phyloP scores from a whole-genome alignment of 495 filamentous ascomycete species.

The Penicillium macrosclerotiorum region DNA sequence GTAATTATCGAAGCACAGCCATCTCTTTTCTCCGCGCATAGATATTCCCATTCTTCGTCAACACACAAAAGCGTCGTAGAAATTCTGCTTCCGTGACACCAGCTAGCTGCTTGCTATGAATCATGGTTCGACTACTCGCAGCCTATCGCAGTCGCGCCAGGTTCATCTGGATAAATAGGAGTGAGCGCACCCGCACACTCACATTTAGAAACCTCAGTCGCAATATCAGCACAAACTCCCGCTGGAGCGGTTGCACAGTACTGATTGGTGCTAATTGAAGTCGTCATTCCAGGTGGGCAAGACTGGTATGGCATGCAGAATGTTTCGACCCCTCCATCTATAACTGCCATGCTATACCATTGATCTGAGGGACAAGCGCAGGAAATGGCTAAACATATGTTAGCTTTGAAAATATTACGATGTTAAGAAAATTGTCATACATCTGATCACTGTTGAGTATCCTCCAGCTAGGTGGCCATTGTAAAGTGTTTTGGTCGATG shows the following conservation, averaged over 20 bases:
- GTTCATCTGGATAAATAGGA: conserved; percentile 18
- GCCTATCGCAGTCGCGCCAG: conserved; percentile 17
- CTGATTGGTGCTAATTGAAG: conserved; percentile 8
- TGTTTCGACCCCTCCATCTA: conserved; percentile 10
- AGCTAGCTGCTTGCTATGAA: no score
- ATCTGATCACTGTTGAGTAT: conserved; percentile 15
- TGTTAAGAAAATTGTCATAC: conserved; percentile 4
- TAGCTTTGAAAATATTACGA: background rate
- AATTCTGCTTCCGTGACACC: no score
- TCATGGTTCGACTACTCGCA: no score
- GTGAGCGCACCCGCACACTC: conserved; percentile 13
- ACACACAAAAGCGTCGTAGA: no score
- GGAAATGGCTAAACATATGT: conserved; percentile 13
- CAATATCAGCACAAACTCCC: conserved; percentile 5
- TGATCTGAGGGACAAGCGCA: conserved; percentile 23
- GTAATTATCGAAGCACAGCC: no score
- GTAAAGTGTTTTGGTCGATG: conserved; percentile 21
- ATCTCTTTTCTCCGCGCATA: no score
- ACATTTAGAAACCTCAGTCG: conserved; percentile 11
- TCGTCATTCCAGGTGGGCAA: conserved; percentile 24
- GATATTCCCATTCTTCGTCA: no score
- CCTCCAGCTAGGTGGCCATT: conserved; percentile 21
- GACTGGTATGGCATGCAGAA: conserved; percentile 28
- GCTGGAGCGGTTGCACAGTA: conserved; percentile 18
- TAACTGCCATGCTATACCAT: conserved; percentile 23